Evolutionary conservation across 2,329 filamentous ascomycete species (phyloP).

Genomic region (Drechslerella dactyloides): DNA sequence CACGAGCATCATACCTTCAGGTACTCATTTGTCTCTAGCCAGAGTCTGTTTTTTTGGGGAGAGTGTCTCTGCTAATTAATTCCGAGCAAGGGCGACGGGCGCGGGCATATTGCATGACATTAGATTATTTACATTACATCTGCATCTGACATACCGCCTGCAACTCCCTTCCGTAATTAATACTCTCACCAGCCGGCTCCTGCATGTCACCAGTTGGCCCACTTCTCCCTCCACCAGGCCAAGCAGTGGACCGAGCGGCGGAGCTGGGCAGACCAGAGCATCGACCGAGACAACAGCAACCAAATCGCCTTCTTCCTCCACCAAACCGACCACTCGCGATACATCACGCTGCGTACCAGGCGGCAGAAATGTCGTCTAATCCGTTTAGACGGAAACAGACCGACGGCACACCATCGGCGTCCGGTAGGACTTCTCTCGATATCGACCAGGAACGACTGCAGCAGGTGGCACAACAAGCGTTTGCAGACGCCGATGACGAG

Average conservation of each 20-base stretch:
- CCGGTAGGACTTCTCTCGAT: conserved; percentile 45
- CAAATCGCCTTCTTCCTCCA: no score
- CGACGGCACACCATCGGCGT: conserved; percentile 37
- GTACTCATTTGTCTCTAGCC: no score
- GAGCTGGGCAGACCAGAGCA: background rate
- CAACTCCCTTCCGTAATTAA: background rate
- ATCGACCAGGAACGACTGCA: conserved; percentile 49
- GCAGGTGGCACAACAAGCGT: conserved; percentile 49
- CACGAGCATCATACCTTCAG: background rate
- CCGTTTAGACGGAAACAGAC: conserved; percentile 47
- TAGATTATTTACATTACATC: conserved; percentile 7
- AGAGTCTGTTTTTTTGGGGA: no score
- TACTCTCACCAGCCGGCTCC: background rate
- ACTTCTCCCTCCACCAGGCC: background rate
- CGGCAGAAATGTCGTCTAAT: conserved; percentile 51
- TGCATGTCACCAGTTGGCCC: background rate
- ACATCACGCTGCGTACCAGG: background rate
- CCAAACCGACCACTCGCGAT: background rate
- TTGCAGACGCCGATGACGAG: conserved; percentile 38
- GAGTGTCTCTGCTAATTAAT: no score
- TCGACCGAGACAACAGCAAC: no score
- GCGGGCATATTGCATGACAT: background rate
- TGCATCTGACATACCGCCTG: conserved; percentile 5
- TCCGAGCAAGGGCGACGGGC: background rate
- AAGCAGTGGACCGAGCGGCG: background rate